A percentile compares a stretch with the other conserved stretches of the same genome.
phyloP scores from a whole-genome alignment of 371 early-diverging fungal genomes.

The Circinella minor region DNA sequence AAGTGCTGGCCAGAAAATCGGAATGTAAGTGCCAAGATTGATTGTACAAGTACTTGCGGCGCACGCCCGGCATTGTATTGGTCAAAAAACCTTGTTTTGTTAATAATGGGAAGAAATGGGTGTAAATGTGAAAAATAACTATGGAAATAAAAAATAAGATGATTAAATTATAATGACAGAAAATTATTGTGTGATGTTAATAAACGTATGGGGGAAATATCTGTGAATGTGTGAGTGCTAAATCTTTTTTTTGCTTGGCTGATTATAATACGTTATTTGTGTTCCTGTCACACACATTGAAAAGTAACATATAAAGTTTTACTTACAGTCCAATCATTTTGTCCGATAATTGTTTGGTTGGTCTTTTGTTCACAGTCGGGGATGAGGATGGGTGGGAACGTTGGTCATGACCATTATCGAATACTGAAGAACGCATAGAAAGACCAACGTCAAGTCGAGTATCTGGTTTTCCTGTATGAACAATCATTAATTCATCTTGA shows the following conservation, averaged over 20 bases:
- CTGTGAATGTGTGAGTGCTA: too few species aligned
- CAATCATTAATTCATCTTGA: conserved; percentile 47
- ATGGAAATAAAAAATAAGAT: neutral
- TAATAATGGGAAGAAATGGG: conserved; percentile 60
- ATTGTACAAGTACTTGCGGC: conserved; percentile 48
- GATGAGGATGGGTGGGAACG: conserved; percentile 14
- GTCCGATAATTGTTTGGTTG: conserved; percentile 21
- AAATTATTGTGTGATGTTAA: neutral
- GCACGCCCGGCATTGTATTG: conserved; percentile 32
- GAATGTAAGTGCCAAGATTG: conserved; percentile 58
- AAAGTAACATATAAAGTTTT: neutral
- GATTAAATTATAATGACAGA: neutral
- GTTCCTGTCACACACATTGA: conserved; percentile 12
- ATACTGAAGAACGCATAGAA: conserved; percentile 39
- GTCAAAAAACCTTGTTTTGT: conserved; percentile 54
- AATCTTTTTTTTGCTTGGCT: neutral
- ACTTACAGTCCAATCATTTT: conserved; percentile 34
- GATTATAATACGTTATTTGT: neutral
- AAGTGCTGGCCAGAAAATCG: conserved; percentile 41
- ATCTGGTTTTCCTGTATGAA: conserved; percentile 36
- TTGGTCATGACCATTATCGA: conserved; percentile 22
- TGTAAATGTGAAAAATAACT: conserved; percentile 64
- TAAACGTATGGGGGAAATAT: too few species aligned
- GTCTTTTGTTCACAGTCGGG: conserved; percentile 17
- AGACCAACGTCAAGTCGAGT: conserved; percentile 41